A percentile compares a stretch with the other conserved stretches of the same genome.
These are phyloP conservation scores for Globisporangium carolinianum DNA, from an alignment of 352 stramenopile genomes.

Conservation along the genomic window DNA sequence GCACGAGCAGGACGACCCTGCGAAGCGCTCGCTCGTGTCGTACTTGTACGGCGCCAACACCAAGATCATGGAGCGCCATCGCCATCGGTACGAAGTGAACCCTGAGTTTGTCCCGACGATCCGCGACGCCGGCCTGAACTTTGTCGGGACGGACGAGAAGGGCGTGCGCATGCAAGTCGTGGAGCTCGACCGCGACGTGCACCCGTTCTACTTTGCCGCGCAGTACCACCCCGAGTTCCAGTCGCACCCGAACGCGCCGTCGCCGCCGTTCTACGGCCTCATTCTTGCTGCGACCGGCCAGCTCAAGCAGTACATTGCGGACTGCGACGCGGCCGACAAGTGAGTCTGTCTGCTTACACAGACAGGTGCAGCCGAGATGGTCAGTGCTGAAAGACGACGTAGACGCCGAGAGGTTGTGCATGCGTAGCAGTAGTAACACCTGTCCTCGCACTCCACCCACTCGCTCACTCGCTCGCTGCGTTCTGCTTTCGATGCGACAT, in stretches of 20 bases:
- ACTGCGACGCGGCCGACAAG: slow-evolving; percentile 27
- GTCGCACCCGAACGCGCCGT: slow-evolving; percentile 93
- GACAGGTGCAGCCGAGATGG: neutral
- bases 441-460: neutral
- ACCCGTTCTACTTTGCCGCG: slow-evolving; percentile 99
- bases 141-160: slow-evolving; percentile 97
- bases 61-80: slow-evolving; percentile 94
- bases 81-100: slow-evolving; percentile 99
- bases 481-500: slow-evolving; percentile 6
- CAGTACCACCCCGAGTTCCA: slow-evolving; percentile 99
- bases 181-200: slow-evolving; percentile 91
- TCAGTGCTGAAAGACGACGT: neutral
- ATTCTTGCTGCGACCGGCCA: slow-evolving; percentile 87
- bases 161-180: slow-evolving; percentile 98
- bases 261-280: slow-evolving; percentile 96
- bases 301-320: slow-evolving; percentile 61
- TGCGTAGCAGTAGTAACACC: slow-evolving; percentile 1
- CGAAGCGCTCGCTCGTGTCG: slow-evolving; percentile 83
- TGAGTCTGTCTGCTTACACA: slow-evolving; percentile 7
- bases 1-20: slow-evolving; percentile 72
- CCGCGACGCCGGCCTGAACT: slow-evolving; percentile 91
- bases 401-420: neutral
- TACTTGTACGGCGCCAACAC: slow-evolving; percentile 88
- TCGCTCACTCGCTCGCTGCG: slow-evolving; percentile 5
- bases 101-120: slow-evolving; percentile 91